Evolutionary conservation across 805 yeast genomes (phyloP), one percentile per base, ranked within the genome.

Genomic region (Cyberlindnera euphorbiae): DNA sequence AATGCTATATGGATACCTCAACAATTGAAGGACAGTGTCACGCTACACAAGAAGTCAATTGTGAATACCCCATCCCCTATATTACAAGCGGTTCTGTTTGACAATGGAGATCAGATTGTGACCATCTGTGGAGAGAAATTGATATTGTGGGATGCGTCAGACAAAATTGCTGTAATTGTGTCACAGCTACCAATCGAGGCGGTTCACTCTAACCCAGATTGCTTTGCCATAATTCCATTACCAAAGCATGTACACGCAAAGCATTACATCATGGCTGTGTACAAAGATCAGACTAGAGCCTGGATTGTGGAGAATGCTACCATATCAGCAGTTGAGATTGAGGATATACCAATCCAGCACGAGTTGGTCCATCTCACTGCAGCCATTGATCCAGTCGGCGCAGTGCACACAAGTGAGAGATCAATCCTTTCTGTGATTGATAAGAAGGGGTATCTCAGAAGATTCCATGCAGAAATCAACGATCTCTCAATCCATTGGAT

Each of bases 361-460:
- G 64, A 58, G 1, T 48, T 54, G 1, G 59, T 73, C 2, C 65
- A 66, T 35, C 52, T 60, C n/a, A 68, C 77, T 4, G 66, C 81
- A 1, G 63, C 75, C 1, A 76, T 84, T 17, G 87, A 84, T 49
- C 87, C 90, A 0, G 86, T 79, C 3, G 64, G 66, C 27, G 48
- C 60, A 3, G 50, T 59, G 3, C 56, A 54, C 29, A 41, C 53
- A 23, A 61, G 66, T 25, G 52, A 60, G 30, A 45, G 68, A 23
- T 58, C 64, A 3, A 67, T 82, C 4, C 55, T 88, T 5, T 70
- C 88, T 0, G 62, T 78, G 0, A 75, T 84, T 5, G 72, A 80
- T n/a, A 47, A 47, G 1, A 48, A 55, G 0, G 87, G 88, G 4
- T 38, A 61, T 4, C 62, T 78, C 6, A 56, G 62, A 26, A 65